A percentile compares a stretch with the other conserved stretches of the same genome.
These are phyloP conservation scores for Musa balbisiana DNA, from an alignment of 202 grass and related monocot genomes.

Conservation along the genomic window DNA sequence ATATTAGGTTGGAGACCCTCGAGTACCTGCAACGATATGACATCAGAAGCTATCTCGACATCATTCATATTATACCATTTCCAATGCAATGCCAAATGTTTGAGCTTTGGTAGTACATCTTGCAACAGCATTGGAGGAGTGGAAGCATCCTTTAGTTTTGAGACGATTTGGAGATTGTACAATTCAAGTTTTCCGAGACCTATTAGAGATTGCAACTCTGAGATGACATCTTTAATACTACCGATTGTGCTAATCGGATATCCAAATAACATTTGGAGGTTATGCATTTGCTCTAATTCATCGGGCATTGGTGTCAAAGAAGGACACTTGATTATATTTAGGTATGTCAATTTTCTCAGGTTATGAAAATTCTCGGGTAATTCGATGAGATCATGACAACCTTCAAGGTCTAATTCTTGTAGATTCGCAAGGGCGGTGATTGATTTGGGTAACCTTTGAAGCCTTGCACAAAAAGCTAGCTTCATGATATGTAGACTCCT, in stretches of 20 bases:
- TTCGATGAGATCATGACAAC: neutral
- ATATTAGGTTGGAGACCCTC: neutral
- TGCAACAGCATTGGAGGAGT: too few relatives aligned
- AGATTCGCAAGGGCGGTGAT: neutral
- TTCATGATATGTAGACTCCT: neutral
- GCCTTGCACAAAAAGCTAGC: neutral
- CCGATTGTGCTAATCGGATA: neutral
- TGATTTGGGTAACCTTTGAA: neutral
- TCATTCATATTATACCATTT: neutral
- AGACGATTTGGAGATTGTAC: neutral
- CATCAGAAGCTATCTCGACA: too few relatives aligned
- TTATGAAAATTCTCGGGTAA: neutral
- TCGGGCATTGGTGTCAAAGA: neutral
- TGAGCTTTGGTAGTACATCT: neutral
- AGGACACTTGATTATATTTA: neutral
- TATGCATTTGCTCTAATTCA: neutral
- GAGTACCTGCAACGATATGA: neutral
- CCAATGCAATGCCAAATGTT: neutral
- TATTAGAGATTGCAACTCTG: neutral
- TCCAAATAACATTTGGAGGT: neutral
- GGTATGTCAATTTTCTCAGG: neutral
- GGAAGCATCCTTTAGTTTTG: neutral
- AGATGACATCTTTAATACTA: neutral
- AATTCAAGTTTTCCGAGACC: neutral
- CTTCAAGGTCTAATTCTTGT: neutral